Evolutionary conservation across 2,329 filamentous ascomycete species (phyloP).

Genomic region (Bipolaris cookei): DNA sequence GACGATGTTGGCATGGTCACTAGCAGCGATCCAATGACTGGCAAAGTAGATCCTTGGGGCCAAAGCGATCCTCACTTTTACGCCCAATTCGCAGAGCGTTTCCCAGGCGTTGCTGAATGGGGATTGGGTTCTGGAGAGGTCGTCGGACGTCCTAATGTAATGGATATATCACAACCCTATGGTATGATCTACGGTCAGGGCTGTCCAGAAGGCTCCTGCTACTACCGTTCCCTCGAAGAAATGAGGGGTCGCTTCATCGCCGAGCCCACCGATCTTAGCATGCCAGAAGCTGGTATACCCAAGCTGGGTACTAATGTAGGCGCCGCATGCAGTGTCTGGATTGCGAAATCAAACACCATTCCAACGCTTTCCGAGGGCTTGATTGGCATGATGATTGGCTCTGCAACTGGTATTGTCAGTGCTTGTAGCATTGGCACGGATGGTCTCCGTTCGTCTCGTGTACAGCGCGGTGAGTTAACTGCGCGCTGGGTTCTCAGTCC

Average conservation of each 20-base stretch:
- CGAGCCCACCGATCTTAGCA: conserved; percentile 64
- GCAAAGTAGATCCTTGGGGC: conserved; percentile 82
- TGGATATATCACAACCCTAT: conserved; percentile 87
- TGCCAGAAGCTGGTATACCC: conserved; percentile 75
- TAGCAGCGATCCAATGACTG: conserved; percentile 77
- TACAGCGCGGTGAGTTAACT: conserved; percentile 76
- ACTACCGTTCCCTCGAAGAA: conserved; percentile 77
- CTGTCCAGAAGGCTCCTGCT: conserved; percentile 79
- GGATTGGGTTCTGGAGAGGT: conserved; percentile 78
- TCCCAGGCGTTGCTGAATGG: conserved; percentile 74
- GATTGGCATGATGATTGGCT: conserved; percentile 82
- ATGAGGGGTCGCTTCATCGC: conserved; percentile 77
- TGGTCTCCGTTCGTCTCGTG: conserved; percentile 65
- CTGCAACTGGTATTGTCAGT: conserved; percentile 81
- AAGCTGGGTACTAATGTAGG: conserved; percentile 73
- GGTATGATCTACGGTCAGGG: conserved; percentile 87
- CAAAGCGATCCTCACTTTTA: conserved; percentile 76
- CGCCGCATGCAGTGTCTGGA: conserved; percentile 81
- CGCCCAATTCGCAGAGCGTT: conserved; percentile 77
- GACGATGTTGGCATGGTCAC: conserved; percentile 79
- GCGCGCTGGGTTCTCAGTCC: conserved; percentile 90
- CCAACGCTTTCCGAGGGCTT: conserved; percentile 76
- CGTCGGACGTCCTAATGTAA: conserved; percentile 79
- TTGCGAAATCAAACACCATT: conserved; percentile 79
- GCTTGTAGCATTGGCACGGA: conserved; percentile 76